Evolutionary conservation across 306 rosid genomes (phyloP).

Genomic region (Styphnolobium japonicum): DNA sequence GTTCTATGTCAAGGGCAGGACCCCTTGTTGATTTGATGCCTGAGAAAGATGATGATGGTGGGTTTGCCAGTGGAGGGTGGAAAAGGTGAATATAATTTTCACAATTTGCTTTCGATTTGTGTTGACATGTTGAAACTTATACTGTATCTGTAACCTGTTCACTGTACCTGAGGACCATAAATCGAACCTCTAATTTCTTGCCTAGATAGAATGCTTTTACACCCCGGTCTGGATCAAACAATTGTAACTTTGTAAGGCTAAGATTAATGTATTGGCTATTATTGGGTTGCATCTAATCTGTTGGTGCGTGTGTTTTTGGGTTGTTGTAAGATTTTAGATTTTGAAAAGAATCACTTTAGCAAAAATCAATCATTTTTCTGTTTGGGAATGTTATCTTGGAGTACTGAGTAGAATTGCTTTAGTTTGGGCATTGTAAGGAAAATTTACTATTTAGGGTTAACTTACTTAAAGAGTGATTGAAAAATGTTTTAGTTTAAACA

Average conservation of each 20-base stretch:
- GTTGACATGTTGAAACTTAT: not conserved
- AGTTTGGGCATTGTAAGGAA: not conserved
- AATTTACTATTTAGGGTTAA: not conserved
- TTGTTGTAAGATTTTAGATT: not conserved
- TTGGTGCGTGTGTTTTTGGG: too few relatives aligned
- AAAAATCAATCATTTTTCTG: not conserved
- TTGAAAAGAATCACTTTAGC: not conserved
- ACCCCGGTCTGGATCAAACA: not conserved
- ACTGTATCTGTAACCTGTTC: not conserved
- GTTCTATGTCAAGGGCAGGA: slow-evolving; percentile 47
- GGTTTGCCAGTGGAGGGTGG: slow-evolving; percentile 68
- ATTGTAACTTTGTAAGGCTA: not conserved
- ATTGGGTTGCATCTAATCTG: not conserved
- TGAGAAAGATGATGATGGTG: slow-evolving; percentile 67
- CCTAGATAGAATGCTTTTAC: not conserved
- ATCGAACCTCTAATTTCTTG: not conserved
- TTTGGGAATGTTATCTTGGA: not conserved
- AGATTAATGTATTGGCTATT: not conserved
- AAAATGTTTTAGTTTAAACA: not conserved
- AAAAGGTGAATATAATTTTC: slow-evolving; percentile 52
- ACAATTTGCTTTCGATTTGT: not conserved
- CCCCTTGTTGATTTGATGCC: slow-evolving; percentile 39
- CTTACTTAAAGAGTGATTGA: not conserved
- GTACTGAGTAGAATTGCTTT: not conserved
- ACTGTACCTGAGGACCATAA: not conserved